Evolutionary conservation across 2,329 filamentous ascomycete genomes (phyloP), one percentile per base, ranked within the genome.

Genomic region (Orbilia javanica): DNA sequence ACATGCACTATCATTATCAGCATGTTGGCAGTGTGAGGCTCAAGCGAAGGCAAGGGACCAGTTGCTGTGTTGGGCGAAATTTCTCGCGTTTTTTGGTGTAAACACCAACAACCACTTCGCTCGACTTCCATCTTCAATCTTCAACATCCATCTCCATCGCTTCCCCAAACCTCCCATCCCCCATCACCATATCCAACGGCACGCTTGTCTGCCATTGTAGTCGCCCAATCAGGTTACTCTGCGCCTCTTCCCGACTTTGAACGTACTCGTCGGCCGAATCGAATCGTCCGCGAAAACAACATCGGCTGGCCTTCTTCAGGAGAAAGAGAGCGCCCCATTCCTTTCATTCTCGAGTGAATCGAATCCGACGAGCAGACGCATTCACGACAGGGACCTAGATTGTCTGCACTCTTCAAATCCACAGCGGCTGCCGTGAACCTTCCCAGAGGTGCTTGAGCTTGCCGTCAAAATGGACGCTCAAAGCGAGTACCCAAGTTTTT

Each of bases 61-160:
- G 36, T 64, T 76, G 44, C 72, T 77, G 73, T 77, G 73, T 77
- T 77, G 73, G 73, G 73, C 73, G 73, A 77, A 77, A 77, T 77
- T 77, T 77, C 64, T 76, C 73, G 73, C 73, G 73, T 77, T 70
- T 77, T 77, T 66, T 77, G 73, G 73, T 48, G 73, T 77, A 77
- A 77, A 77, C 73, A 77, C 73, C 66, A 77, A 66, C 72, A 76
- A 69, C 62, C 70, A 46, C 72, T 44, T 25, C 34, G 11, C 50
- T 46, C 25, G 31, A 36, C 50, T 39, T 39, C 20, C 52, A 39
- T 60, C 55, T 42, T 60, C 55, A 60, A 60, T 64, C 55, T 34
- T 60, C 1, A 25, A 48, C 39, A 64, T 15, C 44, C 57, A 53
- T 55, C 68, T 44, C 39, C 69, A 73, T 60, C 69, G 50, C 69